Conservation (phyloP, 2,329 filamentous ascomycete genomes). For the Pezicula rhizophila region DNA sequence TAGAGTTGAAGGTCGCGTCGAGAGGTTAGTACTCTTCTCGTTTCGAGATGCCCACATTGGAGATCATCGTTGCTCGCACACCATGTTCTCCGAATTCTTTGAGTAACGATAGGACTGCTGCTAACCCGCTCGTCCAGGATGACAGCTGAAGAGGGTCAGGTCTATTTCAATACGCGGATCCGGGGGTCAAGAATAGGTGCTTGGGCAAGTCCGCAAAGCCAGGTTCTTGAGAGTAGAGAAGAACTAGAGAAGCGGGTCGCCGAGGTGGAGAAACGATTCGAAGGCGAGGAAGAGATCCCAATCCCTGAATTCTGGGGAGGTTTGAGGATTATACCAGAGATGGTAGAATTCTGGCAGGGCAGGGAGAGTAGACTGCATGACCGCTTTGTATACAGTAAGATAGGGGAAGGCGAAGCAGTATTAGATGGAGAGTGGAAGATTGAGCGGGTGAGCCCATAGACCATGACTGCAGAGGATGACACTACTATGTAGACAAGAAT, state of each 20-base stretch:
- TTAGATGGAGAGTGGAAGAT: conserved; percentile 54
- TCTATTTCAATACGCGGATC: conserved; percentile 62
- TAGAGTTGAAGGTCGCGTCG: conserved; percentile 72
- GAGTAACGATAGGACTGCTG: too few relatives aligned
- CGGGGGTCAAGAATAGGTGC: conserved; percentile 81
- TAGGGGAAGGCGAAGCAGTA: conserved; percentile 34
- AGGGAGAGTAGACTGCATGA: conserved; percentile 86
- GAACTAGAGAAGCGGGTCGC: conserved; percentile 72
- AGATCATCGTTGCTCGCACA: too few relatives aligned
- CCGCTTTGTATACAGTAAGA: conserved; percentile 77
- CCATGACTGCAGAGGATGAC: neutral
- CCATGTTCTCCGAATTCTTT: too few relatives aligned
- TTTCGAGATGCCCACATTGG: too few relatives aligned
- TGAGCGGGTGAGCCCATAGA: conserved; percentile 66
- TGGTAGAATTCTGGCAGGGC: conserved; percentile 95
- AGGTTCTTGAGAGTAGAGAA: conserved; percentile 64
- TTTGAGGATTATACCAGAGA: conserved; percentile 74
- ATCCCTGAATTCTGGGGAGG: conserved; percentile 95
- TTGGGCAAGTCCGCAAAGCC: conserved; percentile 88
- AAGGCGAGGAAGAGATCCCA: conserved; percentile 71
- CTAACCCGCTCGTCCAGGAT: conserved; percentile 30
- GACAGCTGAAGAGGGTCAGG: conserved; percentile 62
- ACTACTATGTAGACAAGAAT: too few relatives aligned
- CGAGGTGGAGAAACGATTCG: conserved; percentile 71
- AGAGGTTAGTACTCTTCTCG: conserved; percentile 34